A percentile compares a stretch with the other conserved stretches of the same genome.
phyloP scores from a whole-genome alignment of 1,139 yeast species.

The Scheffersomyces parashehatae region DNA sequence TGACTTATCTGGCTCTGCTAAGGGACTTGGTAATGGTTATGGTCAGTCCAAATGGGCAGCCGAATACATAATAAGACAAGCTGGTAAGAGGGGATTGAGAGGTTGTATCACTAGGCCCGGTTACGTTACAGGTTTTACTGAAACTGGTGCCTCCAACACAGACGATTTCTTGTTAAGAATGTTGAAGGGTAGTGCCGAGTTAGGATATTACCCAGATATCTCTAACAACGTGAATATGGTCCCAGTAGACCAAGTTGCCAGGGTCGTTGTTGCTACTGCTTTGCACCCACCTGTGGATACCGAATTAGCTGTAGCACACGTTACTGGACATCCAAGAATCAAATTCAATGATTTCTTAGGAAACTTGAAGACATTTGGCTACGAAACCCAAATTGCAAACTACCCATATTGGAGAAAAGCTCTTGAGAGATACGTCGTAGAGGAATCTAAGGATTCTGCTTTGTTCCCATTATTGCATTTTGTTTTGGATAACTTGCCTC shows the following conservation, averaged over 20 bases:
- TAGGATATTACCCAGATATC: conserved; percentile 84
- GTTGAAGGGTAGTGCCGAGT: conserved; percentile 90
- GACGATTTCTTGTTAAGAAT: conserved; percentile 94
- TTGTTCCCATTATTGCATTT: conserved; percentile 91
- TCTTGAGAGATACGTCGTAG: conserved; percentile 75
- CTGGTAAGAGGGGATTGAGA: conserved; percentile 81
- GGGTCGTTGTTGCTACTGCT: conserved; percentile 82
- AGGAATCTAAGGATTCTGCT: conserved; percentile 74
- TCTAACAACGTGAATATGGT: conserved; percentile 91
- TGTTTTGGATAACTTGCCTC: conserved; percentile 89
- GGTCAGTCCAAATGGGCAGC: conserved; percentile 99
- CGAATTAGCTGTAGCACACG: conserved; percentile 78
- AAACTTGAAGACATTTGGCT: conserved; percentile 69
- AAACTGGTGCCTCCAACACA: conserved; percentile 86
- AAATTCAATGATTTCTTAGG: conserved; percentile 74
- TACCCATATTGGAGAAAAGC: conserved; percentile 78
- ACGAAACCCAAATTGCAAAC: conserved; percentile 58
- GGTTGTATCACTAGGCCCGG: conserved; percentile 96
- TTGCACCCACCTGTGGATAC: conserved; percentile 64
- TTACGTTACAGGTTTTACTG: conserved; percentile 84
- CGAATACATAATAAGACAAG: conserved; percentile 81
- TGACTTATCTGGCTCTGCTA: conserved; percentile 74
- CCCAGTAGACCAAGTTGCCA: conserved; percentile 97
- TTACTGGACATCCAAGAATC: conserved; percentile 95
- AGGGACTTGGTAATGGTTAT: conserved; percentile 87